A percentile compares a stretch with the other conserved stretches of the same genome.
Conservation (phyloP, 768 basidiomycete species). For the Amanita inopinata region DNA sequence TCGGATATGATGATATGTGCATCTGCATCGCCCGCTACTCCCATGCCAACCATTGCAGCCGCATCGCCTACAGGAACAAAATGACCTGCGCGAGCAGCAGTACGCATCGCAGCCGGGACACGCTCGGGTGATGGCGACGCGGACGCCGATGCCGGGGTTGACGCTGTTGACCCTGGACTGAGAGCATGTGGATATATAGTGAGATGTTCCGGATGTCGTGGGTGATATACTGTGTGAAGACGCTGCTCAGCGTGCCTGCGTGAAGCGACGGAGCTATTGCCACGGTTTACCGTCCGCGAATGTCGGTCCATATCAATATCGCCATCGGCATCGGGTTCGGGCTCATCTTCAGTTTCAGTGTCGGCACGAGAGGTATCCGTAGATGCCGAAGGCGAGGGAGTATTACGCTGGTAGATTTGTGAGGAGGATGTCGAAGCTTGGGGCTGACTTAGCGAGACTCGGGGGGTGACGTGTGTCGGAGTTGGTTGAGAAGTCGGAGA, state of each 20-base stretch:
- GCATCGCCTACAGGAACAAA: slow-evolving; percentile 16
- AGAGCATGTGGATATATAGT: background rate
- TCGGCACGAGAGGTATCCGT: slow-evolving; percentile 49
- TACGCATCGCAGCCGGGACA: slow-evolving; percentile 9
- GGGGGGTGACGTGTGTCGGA: slow-evolving; percentile 11
- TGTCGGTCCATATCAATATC: slow-evolving; percentile 36
- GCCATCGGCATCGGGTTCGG: slow-evolving; percentile 57
- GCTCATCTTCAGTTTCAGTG: slow-evolving; percentile 75
- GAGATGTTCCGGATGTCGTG: background rate
- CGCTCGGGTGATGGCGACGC: slow-evolving; percentile 25
- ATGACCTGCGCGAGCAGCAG: slow-evolving; percentile 9
- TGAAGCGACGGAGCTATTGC: background rate
- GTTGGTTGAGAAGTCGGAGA: slow-evolving; percentile 11
- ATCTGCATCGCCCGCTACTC: slow-evolving; percentile 17
- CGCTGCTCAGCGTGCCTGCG: slow-evolving; percentile 13
- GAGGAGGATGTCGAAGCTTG: slow-evolving; percentile 14
- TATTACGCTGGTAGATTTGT: slow-evolving; percentile 16
- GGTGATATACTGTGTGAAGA: background rate
- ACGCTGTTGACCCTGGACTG: slow-evolving; percentile 6
- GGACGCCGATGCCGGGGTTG: slow-evolving; percentile 19
- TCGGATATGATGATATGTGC: slow-evolving; percentile 32
- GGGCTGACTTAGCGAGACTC: slow-evolving; percentile 9
- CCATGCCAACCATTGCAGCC: slow-evolving; percentile 22
- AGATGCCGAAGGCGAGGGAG: slow-evolving; percentile 29
- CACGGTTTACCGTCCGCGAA: background rate